Conservation (phyloP, 2,329 filamentous ascomycete species). For the Fusarium agapanthi region DNA sequence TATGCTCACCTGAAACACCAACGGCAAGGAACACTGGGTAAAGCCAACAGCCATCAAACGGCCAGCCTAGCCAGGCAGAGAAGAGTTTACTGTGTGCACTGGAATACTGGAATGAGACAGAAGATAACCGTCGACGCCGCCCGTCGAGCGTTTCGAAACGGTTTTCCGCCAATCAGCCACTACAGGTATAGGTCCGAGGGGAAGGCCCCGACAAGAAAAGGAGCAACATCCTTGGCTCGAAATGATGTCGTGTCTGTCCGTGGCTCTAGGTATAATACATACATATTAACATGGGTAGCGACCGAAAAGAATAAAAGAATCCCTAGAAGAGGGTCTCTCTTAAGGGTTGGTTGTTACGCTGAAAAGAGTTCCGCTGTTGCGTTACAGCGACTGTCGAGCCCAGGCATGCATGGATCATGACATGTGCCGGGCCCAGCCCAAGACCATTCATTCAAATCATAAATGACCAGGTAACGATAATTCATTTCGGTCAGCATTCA, state of each 20-base stretch:
- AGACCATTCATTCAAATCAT: not conserved
- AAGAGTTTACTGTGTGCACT: not conserved
- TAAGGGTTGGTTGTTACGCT: constrained; percentile 1
- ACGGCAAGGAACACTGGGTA: constrained; percentile 9
- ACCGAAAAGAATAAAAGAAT: constrained; percentile 1
- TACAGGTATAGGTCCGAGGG: not conserved
- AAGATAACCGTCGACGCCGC: constrained; percentile 20
- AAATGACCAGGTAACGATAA: not conserved
- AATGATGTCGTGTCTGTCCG: constrained; percentile 30
- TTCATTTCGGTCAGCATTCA: not conserved
- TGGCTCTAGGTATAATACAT: not conserved
- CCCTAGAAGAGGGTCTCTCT: not conserved
- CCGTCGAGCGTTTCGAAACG: constrained; percentile 41
- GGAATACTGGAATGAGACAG: not conserved
- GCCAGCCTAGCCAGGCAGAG: not conserved
- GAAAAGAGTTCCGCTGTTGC: not conserved
- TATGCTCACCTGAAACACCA: constrained; percentile 31
- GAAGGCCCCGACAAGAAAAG: constrained; percentile 6
- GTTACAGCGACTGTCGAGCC: not conserved
- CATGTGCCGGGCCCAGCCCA: constrained; percentile 3
- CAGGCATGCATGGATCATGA: not conserved
- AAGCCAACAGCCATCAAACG: constrained; percentile 4
- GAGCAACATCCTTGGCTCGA: constrained; percentile 22
- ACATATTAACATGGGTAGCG: constrained; percentile 3
- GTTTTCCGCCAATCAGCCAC: constrained; percentile 40